A percentile compares a stretch with the other conserved stretches of the same genome.
These are phyloP conservation scores for Metroxylon sagu DNA, from an alignment of 176 grass and related monocot species.

Conservation along the genomic window DNA sequence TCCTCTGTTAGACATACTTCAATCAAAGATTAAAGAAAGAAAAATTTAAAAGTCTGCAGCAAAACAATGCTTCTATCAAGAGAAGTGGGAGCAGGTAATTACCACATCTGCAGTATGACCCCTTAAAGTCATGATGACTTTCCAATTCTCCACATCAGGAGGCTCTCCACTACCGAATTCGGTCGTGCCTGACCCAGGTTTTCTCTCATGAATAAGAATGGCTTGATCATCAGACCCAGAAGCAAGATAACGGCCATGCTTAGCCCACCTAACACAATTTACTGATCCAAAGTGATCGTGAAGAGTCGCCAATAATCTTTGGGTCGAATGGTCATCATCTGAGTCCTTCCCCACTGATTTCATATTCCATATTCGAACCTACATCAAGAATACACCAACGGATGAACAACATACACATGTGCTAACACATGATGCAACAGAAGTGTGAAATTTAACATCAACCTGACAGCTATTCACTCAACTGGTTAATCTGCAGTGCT, in stretches of 20 bases:
- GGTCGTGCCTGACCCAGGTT: conserved; percentile 81
- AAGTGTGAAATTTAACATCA: too few species aligned
- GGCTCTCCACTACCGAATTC: conserved; percentile 96
- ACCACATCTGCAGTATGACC: conserved; percentile 98
- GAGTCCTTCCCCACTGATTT: conserved; percentile 58
- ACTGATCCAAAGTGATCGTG: conserved; percentile 96
- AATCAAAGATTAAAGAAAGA: not conserved
- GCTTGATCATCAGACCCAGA: conserved; percentile 98
- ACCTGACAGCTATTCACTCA: too few species aligned
- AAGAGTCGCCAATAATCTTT: conserved; percentile 66
- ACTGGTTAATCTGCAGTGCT: too few species aligned
- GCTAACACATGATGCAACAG: too few species aligned
- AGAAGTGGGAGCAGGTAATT: conserved; percentile 29
- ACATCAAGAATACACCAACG: conserved; percentile 6
- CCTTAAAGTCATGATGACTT: conserved; percentile 88
- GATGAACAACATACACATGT: not conserved
- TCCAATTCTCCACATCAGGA: conserved; percentile 97
- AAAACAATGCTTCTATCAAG: not conserved
- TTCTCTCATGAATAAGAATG: conserved; percentile 89
- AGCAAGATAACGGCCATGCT: conserved; percentile 76
- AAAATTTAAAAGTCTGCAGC: not conserved
- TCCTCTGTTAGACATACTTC: not conserved
- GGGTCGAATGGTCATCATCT: conserved; percentile 37
- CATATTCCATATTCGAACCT: conserved; percentile 98
- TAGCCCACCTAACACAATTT: conserved; percentile 96